Evolutionary conservation across 2,329 filamentous ascomycete genomes (phyloP).

Genomic region (Colletotrichum sp.): DNA sequence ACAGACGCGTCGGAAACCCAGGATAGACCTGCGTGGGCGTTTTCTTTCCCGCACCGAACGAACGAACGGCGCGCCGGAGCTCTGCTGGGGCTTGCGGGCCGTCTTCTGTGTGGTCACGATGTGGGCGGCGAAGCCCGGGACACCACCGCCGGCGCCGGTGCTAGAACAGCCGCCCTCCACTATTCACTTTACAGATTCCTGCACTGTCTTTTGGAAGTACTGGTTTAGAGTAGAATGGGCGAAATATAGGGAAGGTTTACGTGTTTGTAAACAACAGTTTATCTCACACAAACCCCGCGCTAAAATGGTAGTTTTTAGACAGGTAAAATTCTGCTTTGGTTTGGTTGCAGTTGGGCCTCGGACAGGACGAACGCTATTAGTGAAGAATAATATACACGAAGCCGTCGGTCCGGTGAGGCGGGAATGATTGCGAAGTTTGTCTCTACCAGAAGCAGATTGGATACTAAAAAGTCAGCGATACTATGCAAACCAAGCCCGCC

Average conservation of each 20-base stretch:
- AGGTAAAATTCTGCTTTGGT: background rate
- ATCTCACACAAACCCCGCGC: background rate
- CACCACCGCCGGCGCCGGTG: background rate
- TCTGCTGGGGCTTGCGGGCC: background rate
- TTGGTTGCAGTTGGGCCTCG: background rate
- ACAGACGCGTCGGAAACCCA: background rate
- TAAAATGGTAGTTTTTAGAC: background rate
- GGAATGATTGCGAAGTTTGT: background rate
- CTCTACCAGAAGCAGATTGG: background rate
- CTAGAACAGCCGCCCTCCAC: background rate
- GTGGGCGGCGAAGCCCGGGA: background rate
- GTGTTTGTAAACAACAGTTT: background rate
- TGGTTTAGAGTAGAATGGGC: background rate
- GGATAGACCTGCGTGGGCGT: background rate
- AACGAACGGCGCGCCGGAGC: background rate
- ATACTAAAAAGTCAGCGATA: background rate
- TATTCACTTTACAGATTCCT: slow-evolving; percentile 15
- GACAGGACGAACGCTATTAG: background rate
- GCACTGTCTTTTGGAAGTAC: background rate
- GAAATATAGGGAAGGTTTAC: background rate
- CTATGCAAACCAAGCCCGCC: background rate
- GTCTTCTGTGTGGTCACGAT: background rate
- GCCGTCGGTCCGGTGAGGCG: background rate
- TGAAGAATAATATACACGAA: background rate
- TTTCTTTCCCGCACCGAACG: background rate